Evolutionary conservation across 306 rosid genomes (phyloP).

Genomic region (Sicyos baderoa): DNA sequence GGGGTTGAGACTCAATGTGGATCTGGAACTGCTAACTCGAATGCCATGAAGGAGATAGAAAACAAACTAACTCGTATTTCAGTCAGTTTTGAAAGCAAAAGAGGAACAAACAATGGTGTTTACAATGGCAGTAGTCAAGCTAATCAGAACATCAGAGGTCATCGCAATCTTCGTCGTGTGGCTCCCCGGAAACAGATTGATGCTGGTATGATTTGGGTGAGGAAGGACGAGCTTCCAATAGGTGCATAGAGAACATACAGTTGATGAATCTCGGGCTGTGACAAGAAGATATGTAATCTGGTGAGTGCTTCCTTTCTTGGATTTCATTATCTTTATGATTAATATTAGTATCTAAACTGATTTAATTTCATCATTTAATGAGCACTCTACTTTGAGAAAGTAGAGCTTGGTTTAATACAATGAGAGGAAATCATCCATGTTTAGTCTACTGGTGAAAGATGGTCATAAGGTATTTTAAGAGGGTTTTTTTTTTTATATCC

Average conservation of each 20-base stretch:
- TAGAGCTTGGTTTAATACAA: not conserved
- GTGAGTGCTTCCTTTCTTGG: constrained; percentile 19
- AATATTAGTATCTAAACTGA: not conserved
- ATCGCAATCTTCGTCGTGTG: not conserved
- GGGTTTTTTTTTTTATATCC: too few relatives aligned
- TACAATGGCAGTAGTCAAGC: not conserved
- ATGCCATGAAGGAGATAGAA: constrained; percentile 22
- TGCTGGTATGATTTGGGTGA: constrained; percentile 44
- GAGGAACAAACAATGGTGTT: not conserved
- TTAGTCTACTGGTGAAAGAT: too few relatives aligned
- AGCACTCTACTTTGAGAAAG: not conserved
- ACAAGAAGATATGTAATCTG: constrained; percentile 18
- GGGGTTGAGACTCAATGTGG: constrained; percentile 3
- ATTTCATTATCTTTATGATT: not conserved
- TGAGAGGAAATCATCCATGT: not conserved
- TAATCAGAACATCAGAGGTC: constrained; percentile 9
- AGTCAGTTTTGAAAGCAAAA: constrained; percentile 11
- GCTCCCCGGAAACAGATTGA: not conserved
- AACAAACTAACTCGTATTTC: constrained; percentile 23
- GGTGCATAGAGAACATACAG: constrained; percentile 5
- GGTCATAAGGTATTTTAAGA: too few relatives aligned
- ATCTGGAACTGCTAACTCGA: not conserved
- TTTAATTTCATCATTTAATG: not conserved
- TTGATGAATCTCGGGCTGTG: constrained; percentile 14
- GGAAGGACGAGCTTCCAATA: constrained; percentile 33